Percentiles rank a stretch among this genome's conserved stretches.
phyloP scores from a whole-genome alignment of 2,329 filamentous ascomycete species.

The Fusarium chlamydosporum region DNA sequence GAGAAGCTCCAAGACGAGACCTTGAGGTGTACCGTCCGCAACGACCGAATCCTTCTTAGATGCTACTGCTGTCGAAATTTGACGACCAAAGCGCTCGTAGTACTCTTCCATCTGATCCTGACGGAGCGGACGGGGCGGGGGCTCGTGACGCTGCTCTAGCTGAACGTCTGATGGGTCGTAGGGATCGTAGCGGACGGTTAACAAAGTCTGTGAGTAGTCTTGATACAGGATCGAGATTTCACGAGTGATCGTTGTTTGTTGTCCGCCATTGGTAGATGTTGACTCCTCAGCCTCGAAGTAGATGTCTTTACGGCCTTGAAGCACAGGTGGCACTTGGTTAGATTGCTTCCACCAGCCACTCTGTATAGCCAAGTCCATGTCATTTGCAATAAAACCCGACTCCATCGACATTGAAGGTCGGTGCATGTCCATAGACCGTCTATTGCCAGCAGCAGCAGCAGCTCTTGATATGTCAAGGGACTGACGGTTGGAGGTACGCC shows the following conservation, averaged over 20 bases:
- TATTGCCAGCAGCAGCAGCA: constrained; percentile 60
- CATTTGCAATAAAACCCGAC: constrained; percentile 87
- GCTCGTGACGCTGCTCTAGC: constrained; percentile 88
- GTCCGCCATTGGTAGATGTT: constrained; percentile 75
- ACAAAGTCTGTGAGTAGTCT: constrained; percentile 95
- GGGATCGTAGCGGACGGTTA: constrained; percentile 84
- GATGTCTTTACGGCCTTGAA: constrained; percentile 87
- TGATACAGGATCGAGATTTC: constrained; percentile 90
- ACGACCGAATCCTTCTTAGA: constrained; percentile 84
- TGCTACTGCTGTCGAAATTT: constrained; percentile 78
- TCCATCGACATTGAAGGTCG: constrained; percentile 82
- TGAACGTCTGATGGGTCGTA: constrained; percentile 79
- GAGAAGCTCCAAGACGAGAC: constrained; percentile 84
- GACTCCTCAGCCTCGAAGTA: constrained; percentile 86
- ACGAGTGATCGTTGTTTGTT: constrained; percentile 80
- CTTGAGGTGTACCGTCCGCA: constrained; percentile 85
- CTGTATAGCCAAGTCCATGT: constrained; percentile 81
- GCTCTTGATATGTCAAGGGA: constrained; percentile 58
- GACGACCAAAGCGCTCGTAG: constrained; percentile 84
- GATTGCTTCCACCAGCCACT: constrained; percentile 91
- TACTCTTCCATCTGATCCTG: constrained; percentile 94
- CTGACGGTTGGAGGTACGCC: constrained; percentile 49
- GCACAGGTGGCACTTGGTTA: constrained; percentile 81
- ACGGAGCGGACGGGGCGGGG: constrained; percentile 82
- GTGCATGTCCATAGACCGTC: constrained; percentile 79